Evolutionary conservation across 345 rosid species (phyloP), one percentile per base, ranked within the genome.

Genomic region (Streptanthus diversifolius): DNA sequence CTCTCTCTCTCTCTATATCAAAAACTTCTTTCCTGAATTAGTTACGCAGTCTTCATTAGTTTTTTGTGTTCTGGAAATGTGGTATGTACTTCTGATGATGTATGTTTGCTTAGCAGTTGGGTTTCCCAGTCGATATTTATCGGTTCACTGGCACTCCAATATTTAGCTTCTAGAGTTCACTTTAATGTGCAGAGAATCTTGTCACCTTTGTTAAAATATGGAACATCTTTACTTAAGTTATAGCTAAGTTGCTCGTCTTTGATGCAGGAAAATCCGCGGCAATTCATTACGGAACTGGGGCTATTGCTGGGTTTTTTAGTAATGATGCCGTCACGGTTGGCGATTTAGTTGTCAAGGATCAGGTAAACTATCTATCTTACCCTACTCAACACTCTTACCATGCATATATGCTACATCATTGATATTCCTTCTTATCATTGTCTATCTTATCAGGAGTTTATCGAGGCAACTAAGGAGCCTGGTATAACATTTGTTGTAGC

Each of bases 391-490:
- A 0, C 25, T 64, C 29, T 7, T 48, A 35, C 37, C 14, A 8
- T 6, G 13, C 11, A 17, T 33, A 11, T 24, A 21, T 63, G 40
- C 69, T 43, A 32, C 67, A 57, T 44, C 0, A 32, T 30, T 51
- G 56, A 44, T 39, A 44, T 69, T 55, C 37, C n/a, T 72, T 33
- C 24, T 44, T 55, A 17, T 19, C 4, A 65, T 54, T 35, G 2
- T 53, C 8, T 35, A 27, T 24, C 51, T 14, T 13, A 21, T 64
- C 83, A 95, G 99, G 88, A 86, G 80, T 95, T 95, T 79, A 95
- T 95, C 24, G 99, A 95, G 81, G 98, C 99, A 67, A 87, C 99
- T 41, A 83, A 59, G 63, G 99, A 95, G 85, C 99, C 97, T 41
- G 81, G 99, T 77, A 11, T 86, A 47, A 87, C 92, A 56, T 95